A percentile compares a stretch with the other conserved stretches of the same genome.
Conservation (phyloP, 352 stramenopile genomes). For the Phytophthora vignae region DNA sequence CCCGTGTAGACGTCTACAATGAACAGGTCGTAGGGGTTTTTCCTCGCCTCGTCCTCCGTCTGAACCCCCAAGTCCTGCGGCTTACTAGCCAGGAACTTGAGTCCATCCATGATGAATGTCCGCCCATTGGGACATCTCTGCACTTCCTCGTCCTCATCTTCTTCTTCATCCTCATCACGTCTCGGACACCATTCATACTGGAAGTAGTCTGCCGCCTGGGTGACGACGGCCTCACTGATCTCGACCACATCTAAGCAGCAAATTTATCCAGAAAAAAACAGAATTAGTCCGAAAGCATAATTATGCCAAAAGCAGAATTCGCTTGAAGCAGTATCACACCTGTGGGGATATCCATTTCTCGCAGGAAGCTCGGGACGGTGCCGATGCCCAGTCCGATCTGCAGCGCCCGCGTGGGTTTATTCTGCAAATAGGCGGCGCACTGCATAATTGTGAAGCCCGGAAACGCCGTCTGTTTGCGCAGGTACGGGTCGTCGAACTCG, state of each 20-base stretch:
- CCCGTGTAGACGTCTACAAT: constrained; percentile 79
- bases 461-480: constrained; percentile 72
- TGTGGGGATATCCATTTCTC: constrained; percentile 64
- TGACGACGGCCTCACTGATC: constrained; percentile 74
- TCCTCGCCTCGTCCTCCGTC: not conserved
- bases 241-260: constrained; percentile 68
- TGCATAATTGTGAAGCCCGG: constrained; percentile 88
- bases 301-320: not conserved
- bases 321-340: constrained; percentile 18
- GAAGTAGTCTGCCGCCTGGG: constrained; percentile 72
- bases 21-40: constrained; percentile 61
- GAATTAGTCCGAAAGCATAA: not conserved
- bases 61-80: constrained; percentile 29
- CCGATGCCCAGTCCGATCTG: constrained; percentile 83
- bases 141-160: constrained; percentile 19
- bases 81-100: constrained; percentile 60
- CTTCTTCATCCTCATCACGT: not conserved
- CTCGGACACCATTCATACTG: constrained; percentile 66
- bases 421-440: constrained; percentile 60
- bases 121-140: constrained; percentile 48
- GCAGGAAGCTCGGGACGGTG: constrained; percentile 73
- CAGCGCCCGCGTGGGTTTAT: constrained; percentile 48
- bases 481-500: constrained; percentile 72
- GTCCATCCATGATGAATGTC: constrained; percentile 74
- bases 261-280: not conserved